Percentiles rank a stretch among this genome's conserved stretches.
phyloP scores from a whole-genome alignment of 371 early-diverging fungal species.

The Batkoa obscura region DNA sequence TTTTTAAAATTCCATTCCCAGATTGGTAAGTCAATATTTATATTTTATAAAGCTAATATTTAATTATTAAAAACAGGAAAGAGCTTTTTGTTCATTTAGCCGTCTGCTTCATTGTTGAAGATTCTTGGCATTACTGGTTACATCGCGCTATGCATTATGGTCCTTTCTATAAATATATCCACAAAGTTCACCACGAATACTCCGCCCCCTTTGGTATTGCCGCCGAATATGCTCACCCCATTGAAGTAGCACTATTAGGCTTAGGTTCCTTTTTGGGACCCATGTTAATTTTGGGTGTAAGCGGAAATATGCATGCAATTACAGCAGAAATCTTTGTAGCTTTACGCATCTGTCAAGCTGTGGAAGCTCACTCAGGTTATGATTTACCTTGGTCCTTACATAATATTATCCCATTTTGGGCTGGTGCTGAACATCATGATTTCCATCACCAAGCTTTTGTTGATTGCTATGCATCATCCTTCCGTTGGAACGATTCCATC shows the following conservation, averaged over 20 bases:
- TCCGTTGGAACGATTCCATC: conserved; percentile 67
- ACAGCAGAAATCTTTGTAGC: conserved; percentile 66
- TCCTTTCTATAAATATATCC: conserved; percentile 67
- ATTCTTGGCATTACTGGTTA: conserved; percentile 55
- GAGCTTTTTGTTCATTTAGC: conserved; percentile 1
- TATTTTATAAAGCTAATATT: conserved; percentile 10
- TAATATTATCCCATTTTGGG: conserved; percentile 56
- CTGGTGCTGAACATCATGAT: conserved; percentile 70
- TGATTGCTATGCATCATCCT: conserved; percentile 57
- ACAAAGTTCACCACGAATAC: conserved; percentile 88
- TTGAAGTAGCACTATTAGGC: conserved; percentile 55
- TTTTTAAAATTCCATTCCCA: conserved; percentile 67
- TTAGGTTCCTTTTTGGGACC: conserved; percentile 60
- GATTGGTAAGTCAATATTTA: conserved; percentile 25
- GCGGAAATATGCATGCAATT: conserved; percentile 46
- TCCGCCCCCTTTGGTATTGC: conserved; percentile 74
- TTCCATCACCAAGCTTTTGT: conserved; percentile 67
- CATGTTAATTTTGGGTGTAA: conserved; percentile 29
- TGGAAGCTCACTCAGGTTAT: conserved; percentile 88
- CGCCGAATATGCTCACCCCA: conserved; percentile 72
- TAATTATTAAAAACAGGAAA: neutral
- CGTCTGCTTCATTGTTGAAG: conserved; percentile 60
- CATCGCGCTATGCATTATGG: conserved; percentile 80
- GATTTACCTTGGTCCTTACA: conserved; percentile 83
- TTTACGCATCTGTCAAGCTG: conserved; percentile 53